These are phyloP conservation scores for Cryptosporidium sp. DNA, from an alignment of 169 alveolate species.

Conservation along the genomic window DNA sequence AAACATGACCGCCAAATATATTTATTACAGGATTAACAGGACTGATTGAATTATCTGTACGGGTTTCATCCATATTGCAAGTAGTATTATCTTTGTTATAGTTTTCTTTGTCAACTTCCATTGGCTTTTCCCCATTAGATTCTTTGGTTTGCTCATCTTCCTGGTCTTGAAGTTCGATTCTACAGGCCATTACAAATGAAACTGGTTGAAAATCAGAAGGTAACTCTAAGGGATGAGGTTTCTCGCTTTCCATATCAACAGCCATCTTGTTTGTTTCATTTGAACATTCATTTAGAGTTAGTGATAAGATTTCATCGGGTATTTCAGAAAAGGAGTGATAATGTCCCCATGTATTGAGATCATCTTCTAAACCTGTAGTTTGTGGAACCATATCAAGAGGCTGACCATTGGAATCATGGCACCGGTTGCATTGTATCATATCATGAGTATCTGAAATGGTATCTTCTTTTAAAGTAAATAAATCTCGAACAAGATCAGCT, in stretches of 20 bases:
- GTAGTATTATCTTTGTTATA: neutral
- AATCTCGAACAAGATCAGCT: constrained; percentile 84
- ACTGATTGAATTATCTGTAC: constrained; percentile 1
- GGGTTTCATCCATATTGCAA: neutral
- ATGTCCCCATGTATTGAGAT: constrained; percentile 72
- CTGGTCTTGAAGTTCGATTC: constrained; percentile 60
- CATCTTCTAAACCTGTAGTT: constrained; percentile 47
- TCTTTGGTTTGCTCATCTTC: neutral
- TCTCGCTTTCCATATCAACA: neutral
- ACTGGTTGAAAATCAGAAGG: constrained; percentile 62
- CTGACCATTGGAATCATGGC: constrained; percentile 51
- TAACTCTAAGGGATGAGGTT: constrained; percentile 46
- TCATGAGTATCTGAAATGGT: constrained; percentile 88
- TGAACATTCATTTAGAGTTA: constrained; percentile 45
- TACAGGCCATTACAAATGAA: constrained; percentile 74
- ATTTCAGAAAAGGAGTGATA: constrained; percentile 23
- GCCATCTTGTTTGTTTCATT: constrained; percentile 7
- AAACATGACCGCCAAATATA: constrained; percentile 19
- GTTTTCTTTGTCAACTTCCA: constrained; percentile 21
- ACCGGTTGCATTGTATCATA: constrained; percentile 83
- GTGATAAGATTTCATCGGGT: constrained; percentile 63
- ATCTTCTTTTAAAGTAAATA: constrained; percentile 81
- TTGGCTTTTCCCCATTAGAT: neutral
- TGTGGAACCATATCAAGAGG: constrained; percentile 57
- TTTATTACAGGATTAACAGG: constrained; percentile 52